Conservation (phyloP, 768 basidiomycete species). For the Macrolepiota dolichaula region DNA sequence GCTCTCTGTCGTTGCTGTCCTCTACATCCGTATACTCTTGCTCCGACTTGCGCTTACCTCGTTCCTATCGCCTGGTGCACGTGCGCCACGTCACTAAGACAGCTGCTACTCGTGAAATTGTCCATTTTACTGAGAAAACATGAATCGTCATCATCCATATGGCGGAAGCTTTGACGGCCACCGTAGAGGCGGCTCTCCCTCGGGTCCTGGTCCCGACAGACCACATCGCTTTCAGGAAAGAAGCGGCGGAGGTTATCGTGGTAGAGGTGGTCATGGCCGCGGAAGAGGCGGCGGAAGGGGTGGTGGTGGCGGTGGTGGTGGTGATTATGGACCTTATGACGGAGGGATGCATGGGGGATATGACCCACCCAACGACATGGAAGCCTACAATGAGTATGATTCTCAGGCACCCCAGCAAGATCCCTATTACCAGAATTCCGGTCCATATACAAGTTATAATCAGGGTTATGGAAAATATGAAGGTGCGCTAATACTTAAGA, state of each 20-base stretch:
- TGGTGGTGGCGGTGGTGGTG: constrained; percentile 28
- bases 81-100: constrained; percentile 32
- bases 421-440: constrained; percentile 66
- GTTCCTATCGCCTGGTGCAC: constrained; percentile 8
- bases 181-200: constrained; percentile 58
- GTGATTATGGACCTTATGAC: constrained; percentile 54
- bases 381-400: constrained; percentile 71
- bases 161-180: constrained; percentile 60
- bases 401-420: constrained; percentile 47
- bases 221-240: constrained; percentile 57
- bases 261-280: constrained; percentile 51
- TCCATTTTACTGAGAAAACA: constrained; percentile 32
- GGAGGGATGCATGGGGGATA: constrained; percentile 26
- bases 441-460: constrained; percentile 50
- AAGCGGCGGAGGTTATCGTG: constrained; percentile 49
- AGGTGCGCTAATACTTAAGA: constrained; percentile 84
- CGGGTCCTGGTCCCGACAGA: constrained; percentile 72
- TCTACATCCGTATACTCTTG: constrained; percentile 12
- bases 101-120: constrained; percentile 13
- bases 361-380: constrained; percentile 57
- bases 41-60: constrained; percentile 11
- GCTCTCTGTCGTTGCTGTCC: constrained; percentile 2
- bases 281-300: constrained; percentile 53
- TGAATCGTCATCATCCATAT: constrained; percentile 93
- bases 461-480: constrained; percentile 67